phyloP scores from a whole-genome alignment of 2,329 filamentous ascomycete species.

The Nannizziopsis arthrosporioides region DNA sequence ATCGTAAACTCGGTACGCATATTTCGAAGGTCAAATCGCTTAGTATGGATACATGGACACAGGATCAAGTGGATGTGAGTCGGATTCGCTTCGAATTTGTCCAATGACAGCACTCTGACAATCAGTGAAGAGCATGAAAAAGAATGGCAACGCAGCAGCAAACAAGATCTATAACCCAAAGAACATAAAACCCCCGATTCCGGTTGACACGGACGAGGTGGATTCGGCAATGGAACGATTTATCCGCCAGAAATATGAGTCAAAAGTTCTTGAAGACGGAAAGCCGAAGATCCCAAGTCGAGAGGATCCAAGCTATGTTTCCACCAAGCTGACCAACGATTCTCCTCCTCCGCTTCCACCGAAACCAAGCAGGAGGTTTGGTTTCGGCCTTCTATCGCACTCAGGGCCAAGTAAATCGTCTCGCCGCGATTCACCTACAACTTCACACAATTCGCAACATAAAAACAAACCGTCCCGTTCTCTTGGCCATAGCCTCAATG shows the following conservation, averaged over 20 bases:
- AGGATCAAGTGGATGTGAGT: slow-evolving; percentile 88
- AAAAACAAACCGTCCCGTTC: slow-evolving; percentile 55
- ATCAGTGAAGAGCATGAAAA: slow-evolving; percentile 69
- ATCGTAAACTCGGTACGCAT: slow-evolving; percentile 93
- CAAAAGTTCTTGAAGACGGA: slow-evolving; percentile 42
- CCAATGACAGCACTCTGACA: slow-evolving; percentile 12
- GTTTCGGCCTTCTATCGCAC: slow-evolving; percentile 56
- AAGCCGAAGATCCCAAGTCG: slow-evolving; percentile 37
- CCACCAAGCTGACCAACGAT: slow-evolving; percentile 41
- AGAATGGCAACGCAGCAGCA: slow-evolving; percentile 70
- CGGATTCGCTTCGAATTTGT: not conserved
- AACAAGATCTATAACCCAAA: slow-evolving; percentile 85
- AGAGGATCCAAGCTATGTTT: slow-evolving; percentile 44
- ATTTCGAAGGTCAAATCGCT: slow-evolving; percentile 98
- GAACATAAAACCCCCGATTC: slow-evolving; percentile 69
- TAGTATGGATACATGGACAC: slow-evolving; percentile 96
- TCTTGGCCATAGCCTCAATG: slow-evolving; percentile 44
- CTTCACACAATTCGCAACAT: slow-evolving; percentile 22
- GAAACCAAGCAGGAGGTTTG: slow-evolving; percentile 50
- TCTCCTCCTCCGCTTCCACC: slow-evolving; percentile 48
- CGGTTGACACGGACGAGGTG: slow-evolving; percentile 81
- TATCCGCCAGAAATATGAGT: slow-evolving; percentile 87
- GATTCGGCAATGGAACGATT: slow-evolving; percentile 92
- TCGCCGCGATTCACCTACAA: slow-evolving; percentile 16
- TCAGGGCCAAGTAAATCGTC: slow-evolving; percentile 49